Percentiles rank a stretch among this genome's conserved stretches.
Evolutionary conservation across 768 basidiomycete species (phyloP).

Genomic region (Hydnomerulius pinastri): DNA sequence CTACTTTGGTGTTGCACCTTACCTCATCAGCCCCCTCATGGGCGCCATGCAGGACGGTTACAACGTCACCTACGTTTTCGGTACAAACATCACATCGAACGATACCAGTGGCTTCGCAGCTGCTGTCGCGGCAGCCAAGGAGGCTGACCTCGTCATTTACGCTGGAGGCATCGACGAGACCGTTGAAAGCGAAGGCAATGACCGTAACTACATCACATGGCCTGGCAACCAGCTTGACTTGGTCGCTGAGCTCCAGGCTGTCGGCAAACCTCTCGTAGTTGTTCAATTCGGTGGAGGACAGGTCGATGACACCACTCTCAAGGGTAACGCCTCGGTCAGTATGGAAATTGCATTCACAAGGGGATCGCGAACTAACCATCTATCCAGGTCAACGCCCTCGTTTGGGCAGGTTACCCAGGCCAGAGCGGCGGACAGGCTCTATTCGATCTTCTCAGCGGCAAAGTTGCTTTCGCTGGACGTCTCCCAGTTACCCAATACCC

Average conservation of each 20-base stretch:
- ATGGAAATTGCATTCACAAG: too few relatives aligned
- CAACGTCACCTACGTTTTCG: slow-evolving; percentile 42
- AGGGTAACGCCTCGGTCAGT: slow-evolving; percentile 42
- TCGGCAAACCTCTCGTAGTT: slow-evolving; percentile 54
- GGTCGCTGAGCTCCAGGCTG: slow-evolving; percentile 42
- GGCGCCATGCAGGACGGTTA: slow-evolving; percentile 51
- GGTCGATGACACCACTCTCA: slow-evolving; percentile 49
- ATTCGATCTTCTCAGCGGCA: slow-evolving; percentile 53
- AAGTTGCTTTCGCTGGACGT: slow-evolving; percentile 54
- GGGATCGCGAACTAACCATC: not conserved
- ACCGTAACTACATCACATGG: slow-evolving; percentile 53
- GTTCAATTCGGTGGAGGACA: slow-evolving; percentile 61
- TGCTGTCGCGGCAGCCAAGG: slow-evolving; percentile 49
- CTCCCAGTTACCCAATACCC: slow-evolving; percentile 58
- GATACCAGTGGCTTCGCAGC: slow-evolving; percentile 48
- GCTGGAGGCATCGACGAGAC: slow-evolving; percentile 55
- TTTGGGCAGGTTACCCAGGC: slow-evolving; percentile 52
- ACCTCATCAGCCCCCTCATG: slow-evolving; percentile 53
- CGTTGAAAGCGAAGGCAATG: slow-evolving; percentile 49
- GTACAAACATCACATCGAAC: slow-evolving; percentile 43
- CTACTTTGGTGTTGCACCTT: slow-evolving; percentile 55
- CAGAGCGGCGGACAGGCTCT: slow-evolving; percentile 49
- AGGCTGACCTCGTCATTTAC: slow-evolving; percentile 52
- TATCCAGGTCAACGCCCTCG: slow-evolving; percentile 46
- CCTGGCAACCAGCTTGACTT: slow-evolving; percentile 57